Evolutionary conservation across 108 stramenopile species (phyloP).

Genomic region (Chaetoceros muelleri): DNA sequence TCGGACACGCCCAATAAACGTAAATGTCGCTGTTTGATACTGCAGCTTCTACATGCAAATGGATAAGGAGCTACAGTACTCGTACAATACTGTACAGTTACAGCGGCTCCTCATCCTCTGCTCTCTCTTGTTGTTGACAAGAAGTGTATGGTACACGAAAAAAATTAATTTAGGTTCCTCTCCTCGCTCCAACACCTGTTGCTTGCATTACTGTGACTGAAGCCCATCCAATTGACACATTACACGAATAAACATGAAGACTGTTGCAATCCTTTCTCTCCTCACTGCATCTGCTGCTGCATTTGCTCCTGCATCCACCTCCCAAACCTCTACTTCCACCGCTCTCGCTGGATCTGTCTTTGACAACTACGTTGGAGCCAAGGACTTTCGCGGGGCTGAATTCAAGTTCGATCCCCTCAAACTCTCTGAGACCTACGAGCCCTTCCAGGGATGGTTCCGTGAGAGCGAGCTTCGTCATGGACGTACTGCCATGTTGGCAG

Average conservation of each 20-base stretch:
- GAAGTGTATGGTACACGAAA: too few relatives aligned
- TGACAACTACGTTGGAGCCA: slow-evolving; percentile 29
- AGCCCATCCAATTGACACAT: neutral
- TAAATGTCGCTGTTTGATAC: too few relatives aligned
- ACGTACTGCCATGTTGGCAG: slow-evolving; percentile 85
- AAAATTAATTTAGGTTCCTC: too few relatives aligned
- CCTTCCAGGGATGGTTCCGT: slow-evolving; percentile 70
- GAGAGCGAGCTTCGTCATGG: slow-evolving; percentile 83
- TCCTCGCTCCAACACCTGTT: too few relatives aligned
- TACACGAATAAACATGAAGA: slow-evolving; percentile 41
- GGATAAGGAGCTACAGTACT: too few relatives aligned
- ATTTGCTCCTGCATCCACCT: slow-evolving; percentile 34
- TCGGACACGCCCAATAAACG: too few relatives aligned
- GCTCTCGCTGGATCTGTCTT: slow-evolving; percentile 28
- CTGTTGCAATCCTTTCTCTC: slow-evolving; percentile 40
- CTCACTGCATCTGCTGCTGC: slow-evolving; percentile 49
- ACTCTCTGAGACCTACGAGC: slow-evolving; percentile 47
- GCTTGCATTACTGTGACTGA: too few relatives aligned
- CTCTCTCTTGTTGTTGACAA: too few relatives aligned
- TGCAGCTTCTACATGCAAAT: too few relatives aligned
- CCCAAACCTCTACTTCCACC: slow-evolving; percentile 22
- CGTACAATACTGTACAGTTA: too few relatives aligned
- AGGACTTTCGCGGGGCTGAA: slow-evolving; percentile 38
- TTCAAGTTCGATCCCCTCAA: slow-evolving; percentile 59
- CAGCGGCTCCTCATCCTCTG: too few relatives aligned